Evolutionary conservation across 225 moss, liverwort and hornwort genomes (phyloP).

Genomic region (Polytrichum commune): DNA sequence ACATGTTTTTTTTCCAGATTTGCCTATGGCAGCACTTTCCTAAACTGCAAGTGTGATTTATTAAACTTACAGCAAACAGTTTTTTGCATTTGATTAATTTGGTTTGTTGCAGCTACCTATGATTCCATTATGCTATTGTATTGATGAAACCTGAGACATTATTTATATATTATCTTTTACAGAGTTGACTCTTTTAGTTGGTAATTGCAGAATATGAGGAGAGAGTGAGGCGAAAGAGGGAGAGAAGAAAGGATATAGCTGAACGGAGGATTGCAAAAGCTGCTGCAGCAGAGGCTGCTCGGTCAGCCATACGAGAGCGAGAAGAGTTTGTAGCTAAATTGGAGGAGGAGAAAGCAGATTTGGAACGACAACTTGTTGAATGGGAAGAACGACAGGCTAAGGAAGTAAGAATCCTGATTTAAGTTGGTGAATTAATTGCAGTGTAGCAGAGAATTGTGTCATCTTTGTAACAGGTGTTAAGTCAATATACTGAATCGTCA

Average conservation of each 20-base stretch:
- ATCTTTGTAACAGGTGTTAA: too few species aligned
- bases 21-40: too few species aligned
- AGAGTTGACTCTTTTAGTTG: not conserved
- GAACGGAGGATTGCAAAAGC: constrained; percentile 52
- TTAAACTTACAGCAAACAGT: too few species aligned
- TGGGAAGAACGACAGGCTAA: constrained; percentile 75
- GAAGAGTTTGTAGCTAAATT: constrained; percentile 64
- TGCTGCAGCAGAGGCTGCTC: constrained; percentile 71
- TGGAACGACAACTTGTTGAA: constrained; percentile 65
- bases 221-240: constrained; percentile 49
- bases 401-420: constrained; percentile 35
- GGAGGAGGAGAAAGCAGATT: constrained; percentile 59
- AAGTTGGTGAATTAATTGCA: too few species aligned
- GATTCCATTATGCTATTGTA: too few species aligned
- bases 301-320: constrained; percentile 57
- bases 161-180: not conserved
- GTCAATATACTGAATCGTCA: too few species aligned
- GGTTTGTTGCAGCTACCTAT: too few species aligned
- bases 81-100: too few species aligned
- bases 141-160: not conserved
- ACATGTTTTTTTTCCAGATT: too few species aligned
- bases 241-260: constrained; percentile 47
- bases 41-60: too few species aligned
- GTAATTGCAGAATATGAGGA: constrained; percentile 65
- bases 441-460: too few species aligned